Evolutionary conservation across 1,284 basidiomycete species (phyloP).

Genomic region (Apiotrichum montevideense): DNA sequence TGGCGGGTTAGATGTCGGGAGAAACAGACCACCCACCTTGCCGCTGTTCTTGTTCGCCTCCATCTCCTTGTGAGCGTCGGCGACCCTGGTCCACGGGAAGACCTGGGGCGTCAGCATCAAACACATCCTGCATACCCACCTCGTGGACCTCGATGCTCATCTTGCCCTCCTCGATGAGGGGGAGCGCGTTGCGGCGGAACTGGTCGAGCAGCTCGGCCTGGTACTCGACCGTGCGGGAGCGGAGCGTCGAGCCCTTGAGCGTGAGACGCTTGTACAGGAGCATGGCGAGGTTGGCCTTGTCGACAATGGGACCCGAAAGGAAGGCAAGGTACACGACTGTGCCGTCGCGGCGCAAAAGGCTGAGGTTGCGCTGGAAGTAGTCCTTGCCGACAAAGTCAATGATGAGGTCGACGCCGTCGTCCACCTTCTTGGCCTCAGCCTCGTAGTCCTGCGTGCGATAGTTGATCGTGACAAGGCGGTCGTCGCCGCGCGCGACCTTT

Average conservation of each 20-base stretch:
- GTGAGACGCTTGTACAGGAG: slow-evolving; percentile 74
- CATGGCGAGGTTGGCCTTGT: slow-evolving; percentile 57
- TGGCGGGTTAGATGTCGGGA: too few relatives aligned
- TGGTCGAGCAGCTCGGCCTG: slow-evolving; percentile 68
- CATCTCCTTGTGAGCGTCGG: slow-evolving; percentile 80
- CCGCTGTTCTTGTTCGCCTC: slow-evolving; percentile 67
- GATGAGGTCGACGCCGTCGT: slow-evolving; percentile 57
- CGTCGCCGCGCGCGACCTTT: slow-evolving; percentile 49
- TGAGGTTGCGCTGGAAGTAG: slow-evolving; percentile 80
- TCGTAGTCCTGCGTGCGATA: slow-evolving; percentile 67
- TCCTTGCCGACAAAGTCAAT: slow-evolving; percentile 67
- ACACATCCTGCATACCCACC: slow-evolving; percentile 16
- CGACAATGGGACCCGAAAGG: slow-evolving; percentile 58
- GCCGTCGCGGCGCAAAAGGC: slow-evolving; percentile 68
- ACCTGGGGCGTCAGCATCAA: slow-evolving; percentile 31
- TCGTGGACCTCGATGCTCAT: slow-evolving; percentile 72
- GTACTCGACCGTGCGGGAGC: slow-evolving; percentile 70
- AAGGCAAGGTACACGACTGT: slow-evolving; percentile 54
- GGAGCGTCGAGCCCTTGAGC: slow-evolving; percentile 82
- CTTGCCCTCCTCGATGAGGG: slow-evolving; percentile 58
- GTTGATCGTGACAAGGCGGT: slow-evolving; percentile 68
- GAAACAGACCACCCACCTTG: slow-evolving; percentile 45
- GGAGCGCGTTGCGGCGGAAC: slow-evolving; percentile 57
- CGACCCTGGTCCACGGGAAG: slow-evolving; percentile 76
- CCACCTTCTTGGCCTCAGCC: slow-evolving; percentile 46